Percentiles rank a stretch among this genome's conserved stretches.
phyloP scores from a whole-genome alignment of 352 stramenopile genomes.

The Globisporangium perplexum region DNA sequence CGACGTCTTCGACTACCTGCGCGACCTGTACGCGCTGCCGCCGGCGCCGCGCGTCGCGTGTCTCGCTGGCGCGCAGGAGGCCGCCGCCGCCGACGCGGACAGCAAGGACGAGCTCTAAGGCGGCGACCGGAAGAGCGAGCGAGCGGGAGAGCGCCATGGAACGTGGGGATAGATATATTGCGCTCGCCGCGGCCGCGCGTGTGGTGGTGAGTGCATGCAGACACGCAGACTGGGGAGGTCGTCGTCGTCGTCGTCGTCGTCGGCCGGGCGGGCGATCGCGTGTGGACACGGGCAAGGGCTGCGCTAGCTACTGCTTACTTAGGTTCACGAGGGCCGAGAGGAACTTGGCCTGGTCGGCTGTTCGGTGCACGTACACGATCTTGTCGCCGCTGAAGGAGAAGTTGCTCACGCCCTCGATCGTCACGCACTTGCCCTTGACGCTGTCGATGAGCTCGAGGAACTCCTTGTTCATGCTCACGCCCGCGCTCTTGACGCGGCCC shows the following conservation, averaged over 20 bases:
- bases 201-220: no score
- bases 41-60: constrained; percentile 26
- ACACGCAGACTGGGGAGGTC: no score
- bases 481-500: constrained; percentile 65
- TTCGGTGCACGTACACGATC: constrained; percentile 86
- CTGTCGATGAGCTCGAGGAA: constrained; percentile 83
- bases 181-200: no score
- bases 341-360: constrained; percentile 86
- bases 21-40: constrained; percentile 42
- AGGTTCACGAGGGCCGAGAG: constrained; percentile 72
- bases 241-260: no score
- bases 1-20: constrained; percentile 60
- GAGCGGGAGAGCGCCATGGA: no score
- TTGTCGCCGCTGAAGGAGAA: constrained; percentile 86
- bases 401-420: constrained; percentile 84
- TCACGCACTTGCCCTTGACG: constrained; percentile 69
- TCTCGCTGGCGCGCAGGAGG: constrained; percentile 12
- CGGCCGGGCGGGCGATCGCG: no score
- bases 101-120: constrained; percentile 18
- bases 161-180: background rate
- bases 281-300: no score
- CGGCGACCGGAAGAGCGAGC: no score
- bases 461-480: constrained; percentile 86
- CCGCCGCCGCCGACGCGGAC: constrained; percentile 8
- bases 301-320: constrained; percentile 52